Percentiles rank a stretch among this genome's conserved stretches.
Evolutionary conservation across 2,329 filamentous ascomycete species (phyloP).

Genomic region (Stemphylium vesicarium): DNA sequence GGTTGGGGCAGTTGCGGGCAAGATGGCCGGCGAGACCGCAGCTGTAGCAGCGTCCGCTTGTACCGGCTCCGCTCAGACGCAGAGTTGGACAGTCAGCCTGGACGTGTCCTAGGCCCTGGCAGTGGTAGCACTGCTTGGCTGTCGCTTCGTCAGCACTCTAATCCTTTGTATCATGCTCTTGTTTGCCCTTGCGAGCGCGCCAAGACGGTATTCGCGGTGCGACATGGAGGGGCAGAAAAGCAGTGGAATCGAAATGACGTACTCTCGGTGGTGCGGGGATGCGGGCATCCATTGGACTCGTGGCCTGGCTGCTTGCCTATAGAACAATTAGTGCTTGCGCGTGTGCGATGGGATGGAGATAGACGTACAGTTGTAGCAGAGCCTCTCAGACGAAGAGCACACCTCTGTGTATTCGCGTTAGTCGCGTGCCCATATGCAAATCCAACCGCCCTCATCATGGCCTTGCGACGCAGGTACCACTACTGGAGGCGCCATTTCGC

Average conservation of each 20-base stretch:
- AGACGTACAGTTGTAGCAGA: conserved; percentile 97
- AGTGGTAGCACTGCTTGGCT: conserved; percentile 99
- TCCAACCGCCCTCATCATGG: conserved; percentile 16
- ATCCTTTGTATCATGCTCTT: not conserved
- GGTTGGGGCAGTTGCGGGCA: conserved; percentile 85
- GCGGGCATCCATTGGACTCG: conserved; percentile 96
- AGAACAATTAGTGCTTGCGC: conserved; percentile 13
- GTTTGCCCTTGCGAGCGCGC: not conserved
- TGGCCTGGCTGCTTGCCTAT: conserved; percentile 87
- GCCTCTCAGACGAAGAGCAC: conserved; percentile 95
- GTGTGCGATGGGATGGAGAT: conserved; percentile 5
- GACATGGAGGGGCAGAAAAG: not conserved
- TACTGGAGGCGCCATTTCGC: conserved; percentile 16
- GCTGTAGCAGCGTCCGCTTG: conserved; percentile 92
- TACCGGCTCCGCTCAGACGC: conserved; percentile 80
- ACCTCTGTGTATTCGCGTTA: conserved; percentile 67
- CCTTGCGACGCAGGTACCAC: conserved; percentile 27
- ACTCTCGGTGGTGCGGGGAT: conserved; percentile 93
- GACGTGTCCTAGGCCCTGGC: conserved; percentile 96
- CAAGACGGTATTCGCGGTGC: not conserved
- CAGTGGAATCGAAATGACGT: conserved; percentile 45
- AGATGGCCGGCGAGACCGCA: conserved; percentile 93
- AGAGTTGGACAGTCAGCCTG: conserved; percentile 98
- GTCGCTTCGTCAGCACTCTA: conserved; percentile 24
- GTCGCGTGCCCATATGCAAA: conserved; percentile 15